Conservation (phyloP, 495 filamentous ascomycete species). For the Penicillium antarcticum region DNA sequence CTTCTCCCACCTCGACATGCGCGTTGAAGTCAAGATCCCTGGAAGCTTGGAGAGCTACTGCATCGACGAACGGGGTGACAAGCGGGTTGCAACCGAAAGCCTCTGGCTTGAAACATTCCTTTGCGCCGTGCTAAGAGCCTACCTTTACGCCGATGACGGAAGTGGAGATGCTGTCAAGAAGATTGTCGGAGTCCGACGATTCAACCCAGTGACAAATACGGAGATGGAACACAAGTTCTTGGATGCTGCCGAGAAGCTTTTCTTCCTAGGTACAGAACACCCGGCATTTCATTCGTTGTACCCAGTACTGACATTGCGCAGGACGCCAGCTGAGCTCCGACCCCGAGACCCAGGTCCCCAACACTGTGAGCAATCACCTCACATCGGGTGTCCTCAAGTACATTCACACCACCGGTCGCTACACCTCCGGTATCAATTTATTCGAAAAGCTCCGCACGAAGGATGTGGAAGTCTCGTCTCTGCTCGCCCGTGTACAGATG, state of each 20-base stretch:
- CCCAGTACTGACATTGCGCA: constrained; percentile 36
- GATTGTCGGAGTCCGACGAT: constrained; percentile 89
- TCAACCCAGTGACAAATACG: constrained; percentile 96
- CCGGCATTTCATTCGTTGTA: background rate
- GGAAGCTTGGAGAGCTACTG: constrained; percentile 94
- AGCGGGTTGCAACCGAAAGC: constrained; percentile 83
- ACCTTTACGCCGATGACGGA: constrained; percentile 94
- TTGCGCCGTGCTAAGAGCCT: constrained; percentile 87
- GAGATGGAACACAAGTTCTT: constrained; percentile 96
- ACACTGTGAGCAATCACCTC: constrained; percentile 94
- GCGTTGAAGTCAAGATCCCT: constrained; percentile 93
- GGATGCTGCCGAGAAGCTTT: constrained; percentile 89
- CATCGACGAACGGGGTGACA: constrained; percentile 93
- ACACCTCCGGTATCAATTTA: constrained; percentile 93
- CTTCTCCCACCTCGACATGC: constrained; percentile 97
- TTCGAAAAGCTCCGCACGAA: constrained; percentile 92
- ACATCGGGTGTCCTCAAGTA: constrained; percentile 91
- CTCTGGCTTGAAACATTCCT: constrained; percentile 98
- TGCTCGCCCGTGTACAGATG: constrained; percentile 84
- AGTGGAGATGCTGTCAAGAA: constrained; percentile 86
- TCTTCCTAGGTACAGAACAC: constrained; percentile 72
- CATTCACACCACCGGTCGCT: constrained; percentile 92
- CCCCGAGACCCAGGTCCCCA: constrained; percentile 94
- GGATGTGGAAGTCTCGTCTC: constrained; percentile 89
- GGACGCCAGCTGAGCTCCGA: constrained; percentile 96